Conservation (phyloP, 148 eudicot species). For the Drosera capensis region DNA sequence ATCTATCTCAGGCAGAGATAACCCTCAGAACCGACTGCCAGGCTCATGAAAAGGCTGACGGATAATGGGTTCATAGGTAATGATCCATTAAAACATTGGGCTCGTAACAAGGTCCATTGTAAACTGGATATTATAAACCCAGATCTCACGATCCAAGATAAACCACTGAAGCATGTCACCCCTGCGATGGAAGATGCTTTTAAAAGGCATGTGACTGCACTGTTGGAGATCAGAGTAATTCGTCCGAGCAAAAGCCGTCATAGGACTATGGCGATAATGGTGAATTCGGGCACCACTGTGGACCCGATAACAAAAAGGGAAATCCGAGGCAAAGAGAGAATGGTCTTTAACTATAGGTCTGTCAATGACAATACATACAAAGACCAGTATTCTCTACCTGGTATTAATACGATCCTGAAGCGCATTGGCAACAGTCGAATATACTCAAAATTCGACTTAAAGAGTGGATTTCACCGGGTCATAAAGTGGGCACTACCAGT, state of each 20-base stretch:
- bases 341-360: not conserved
- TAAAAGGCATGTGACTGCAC: not conserved
- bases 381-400: slow-evolving; percentile 6
- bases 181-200: slow-evolving; percentile 1
- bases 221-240: not conserved
- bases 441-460: slow-evolving; percentile 4
- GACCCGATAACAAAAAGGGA: not conserved
- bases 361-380: slow-evolving; percentile 2
- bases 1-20: no score
- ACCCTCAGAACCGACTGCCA: no score
- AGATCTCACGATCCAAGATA: not conserved
- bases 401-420: slow-evolving; percentile 1
- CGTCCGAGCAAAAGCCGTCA: not conserved
- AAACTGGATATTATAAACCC: not conserved
- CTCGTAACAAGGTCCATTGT: not conserved
- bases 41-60: not conserved
- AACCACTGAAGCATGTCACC: slow-evolving; percentile 3
- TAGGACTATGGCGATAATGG: slow-evolving; percentile 1
- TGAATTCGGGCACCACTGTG: not conserved
- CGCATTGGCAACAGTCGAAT: not conserved
- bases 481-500: not conserved
- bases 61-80: not conserved
- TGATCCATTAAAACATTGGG: not conserved
- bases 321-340: not conserved
- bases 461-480: slow-evolving; percentile 1